phyloP scores from a whole-genome alignment of 2,329 filamentous ascomycete species.

The Aspergillus aculeatinus region DNA sequence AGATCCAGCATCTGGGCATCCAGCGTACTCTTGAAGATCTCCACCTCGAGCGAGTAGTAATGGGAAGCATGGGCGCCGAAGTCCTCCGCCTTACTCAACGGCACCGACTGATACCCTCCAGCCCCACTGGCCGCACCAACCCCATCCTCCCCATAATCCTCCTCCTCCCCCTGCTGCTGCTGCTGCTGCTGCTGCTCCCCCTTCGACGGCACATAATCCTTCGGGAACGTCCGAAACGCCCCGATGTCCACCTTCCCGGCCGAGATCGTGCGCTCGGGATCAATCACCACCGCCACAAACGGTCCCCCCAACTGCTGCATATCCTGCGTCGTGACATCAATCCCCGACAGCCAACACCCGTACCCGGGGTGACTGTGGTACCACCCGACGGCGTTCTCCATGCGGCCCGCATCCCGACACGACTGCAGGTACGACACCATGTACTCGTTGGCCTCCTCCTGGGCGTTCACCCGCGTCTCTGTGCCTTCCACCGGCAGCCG shows the following conservation, averaged over 20 bases:
- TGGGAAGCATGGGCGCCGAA: conserved; percentile 88
- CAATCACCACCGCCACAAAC: conserved; percentile 92
- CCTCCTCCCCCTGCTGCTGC: no score
- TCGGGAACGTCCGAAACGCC: conserved; percentile 88
- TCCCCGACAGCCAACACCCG: conserved; percentile 95
- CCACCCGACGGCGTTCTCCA: conserved; percentile 95
- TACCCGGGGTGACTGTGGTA: conserved; percentile 98
- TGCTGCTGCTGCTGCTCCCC: no score
- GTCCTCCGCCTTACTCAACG: conserved; percentile 89
- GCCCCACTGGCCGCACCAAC: not conserved
- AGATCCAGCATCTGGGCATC: conserved; percentile 83
- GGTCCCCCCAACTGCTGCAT: conserved; percentile 90
- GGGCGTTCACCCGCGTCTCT: conserved; percentile 96
- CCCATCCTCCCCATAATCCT: conserved; percentile 42
- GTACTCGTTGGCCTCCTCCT: conserved; percentile 95
- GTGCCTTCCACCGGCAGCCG: conserved; percentile 93
- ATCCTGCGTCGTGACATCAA: conserved; percentile 86
- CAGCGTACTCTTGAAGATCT: conserved; percentile 90
- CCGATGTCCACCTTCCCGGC: conserved; percentile 97
- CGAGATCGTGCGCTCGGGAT: conserved; percentile 91
- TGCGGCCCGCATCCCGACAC: conserved; percentile 70
- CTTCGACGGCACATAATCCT: conserved; percentile 62
- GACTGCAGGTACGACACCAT: conserved; percentile 81
- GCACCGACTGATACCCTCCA: conserved; percentile 60
- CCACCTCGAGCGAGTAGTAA: conserved; percentile 89